Evolutionary conservation across 371 early-diverging fungal species (phyloP), one percentile per base, ranked within the genome.

Genomic region (Basidiobolus meristosporus): DNA sequence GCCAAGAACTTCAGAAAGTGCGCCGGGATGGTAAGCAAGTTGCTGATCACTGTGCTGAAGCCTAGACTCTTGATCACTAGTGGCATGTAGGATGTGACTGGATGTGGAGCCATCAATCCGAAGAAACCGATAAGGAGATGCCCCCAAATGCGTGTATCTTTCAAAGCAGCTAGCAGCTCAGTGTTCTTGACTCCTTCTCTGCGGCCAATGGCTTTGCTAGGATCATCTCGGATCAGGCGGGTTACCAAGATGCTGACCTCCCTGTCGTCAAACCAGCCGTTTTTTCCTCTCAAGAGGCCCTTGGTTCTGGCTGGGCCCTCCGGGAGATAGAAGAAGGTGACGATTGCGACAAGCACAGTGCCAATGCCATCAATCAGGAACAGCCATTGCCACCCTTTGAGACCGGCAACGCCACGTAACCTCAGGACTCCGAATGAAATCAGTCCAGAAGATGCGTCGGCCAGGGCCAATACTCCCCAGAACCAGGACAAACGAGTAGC

Each of bases 401-500:
- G 50, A 7, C 56, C 54, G 10, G 33, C 39, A 15, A 57, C 9
- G 15, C 73, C 71, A 31, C 73, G 61, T 60, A 79, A 65, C 35
- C 64, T 59, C 43, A 54, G 46, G 19, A 74, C 58, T 30, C 45
- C 51, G 44, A 62, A 65, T 0, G 73, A 71, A 33, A 71, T 44
- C 5, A 71, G 47, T n/a, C 77, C 81, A 36, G 77, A 74, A 49
- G 78, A 68, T 1, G 75, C 76, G 5, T 83, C 82, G 16, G 85
- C 77, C 20, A 77, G 31, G 1, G 75, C 63, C 2, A 73, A 52
- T 10, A 68, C 65, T 14, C 65, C 45, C 47, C 71, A 79, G 45
- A 81, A 82, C 38, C 73, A 42, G 1, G 76, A 76, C 15, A 77
- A 61, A 26, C 86, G 26, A 26, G 26, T 26, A 9, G 26, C 26